Conservation (phyloP, 2,329 filamentous ascomycete species). For the Penicillium sp. region DNA sequence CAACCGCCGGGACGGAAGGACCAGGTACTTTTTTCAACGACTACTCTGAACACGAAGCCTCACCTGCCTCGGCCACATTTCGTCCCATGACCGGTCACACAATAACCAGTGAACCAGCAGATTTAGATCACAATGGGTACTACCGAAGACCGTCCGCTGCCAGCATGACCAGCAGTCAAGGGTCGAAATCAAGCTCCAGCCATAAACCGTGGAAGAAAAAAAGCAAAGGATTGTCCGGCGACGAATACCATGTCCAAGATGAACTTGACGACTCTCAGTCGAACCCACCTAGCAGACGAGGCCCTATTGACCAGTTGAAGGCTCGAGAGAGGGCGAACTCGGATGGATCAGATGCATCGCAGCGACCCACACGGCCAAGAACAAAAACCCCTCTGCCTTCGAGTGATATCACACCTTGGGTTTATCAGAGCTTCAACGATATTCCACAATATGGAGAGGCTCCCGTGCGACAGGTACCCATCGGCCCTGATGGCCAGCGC, state of each 20-base stretch:
- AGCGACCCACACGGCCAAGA: constrained; percentile 70
- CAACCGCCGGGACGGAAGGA: constrained; percentile 27
- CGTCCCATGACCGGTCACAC: constrained; percentile 56
- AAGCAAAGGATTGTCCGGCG: constrained; percentile 87
- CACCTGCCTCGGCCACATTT: constrained; percentile 68
- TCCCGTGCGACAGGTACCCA: constrained; percentile 67
- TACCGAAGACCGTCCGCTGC: constrained; percentile 82
- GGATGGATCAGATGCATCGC: constrained; percentile 67
- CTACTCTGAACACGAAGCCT: constrained; percentile 38
- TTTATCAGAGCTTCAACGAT: constrained; percentile 84
- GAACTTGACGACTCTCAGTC: constrained; percentile 64
- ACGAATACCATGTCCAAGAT: constrained; percentile 71
- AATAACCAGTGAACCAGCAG: constrained; percentile 59
- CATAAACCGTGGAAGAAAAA: constrained; percentile 76
- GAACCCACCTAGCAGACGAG: constrained; percentile 22
- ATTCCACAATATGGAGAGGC: constrained; percentile 75
- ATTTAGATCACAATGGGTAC: constrained; percentile 62
- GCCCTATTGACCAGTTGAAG: constrained; percentile 51
- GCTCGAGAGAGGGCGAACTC: constrained; percentile 79
- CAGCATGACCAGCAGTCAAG: constrained; percentile 82
- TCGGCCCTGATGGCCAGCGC: constrained; percentile 67
- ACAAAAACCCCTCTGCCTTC: constrained; percentile 71
- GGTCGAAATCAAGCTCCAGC: constrained; percentile 70
- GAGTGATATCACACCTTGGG: constrained; percentile 94
- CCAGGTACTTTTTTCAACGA: constrained; percentile 41